Evolutionary conservation across 164 flowering plant species (phyloP).

Genomic region (Aristolochia fimbriata): DNA sequence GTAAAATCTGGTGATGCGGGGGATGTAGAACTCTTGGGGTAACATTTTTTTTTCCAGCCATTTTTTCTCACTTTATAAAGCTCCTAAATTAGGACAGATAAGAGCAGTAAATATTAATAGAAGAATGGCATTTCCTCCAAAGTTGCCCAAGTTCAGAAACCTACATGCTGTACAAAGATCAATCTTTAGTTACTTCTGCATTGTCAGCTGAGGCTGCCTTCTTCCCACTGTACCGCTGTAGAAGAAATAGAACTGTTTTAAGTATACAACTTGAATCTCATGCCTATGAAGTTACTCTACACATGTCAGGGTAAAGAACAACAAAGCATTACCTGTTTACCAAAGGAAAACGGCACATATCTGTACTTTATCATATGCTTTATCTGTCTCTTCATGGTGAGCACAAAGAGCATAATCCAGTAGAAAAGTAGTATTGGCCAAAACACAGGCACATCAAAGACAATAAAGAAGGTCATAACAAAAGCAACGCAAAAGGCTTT

Average conservation of each 20-base stretch:
- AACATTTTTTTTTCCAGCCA: too few relatives aligned
- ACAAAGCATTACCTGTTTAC: constrained; percentile 52
- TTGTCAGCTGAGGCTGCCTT: constrained; percentile 15
- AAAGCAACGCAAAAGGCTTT: constrained; percentile 77
- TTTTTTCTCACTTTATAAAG: too few relatives aligned
- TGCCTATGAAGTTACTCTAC: neutral
- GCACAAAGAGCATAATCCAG: constrained; percentile 59
- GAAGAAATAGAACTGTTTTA: neutral
- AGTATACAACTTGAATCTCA: neutral
- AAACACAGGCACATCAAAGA: constrained; percentile 80
- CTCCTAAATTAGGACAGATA: too few relatives aligned
- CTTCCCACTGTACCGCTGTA: constrained; percentile 26
- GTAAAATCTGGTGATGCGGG: too few relatives aligned
- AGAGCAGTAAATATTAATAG: too few relatives aligned
- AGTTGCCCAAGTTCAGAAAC: too few relatives aligned
- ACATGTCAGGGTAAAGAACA: neutral
- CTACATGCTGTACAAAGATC: constrained; percentile 1
- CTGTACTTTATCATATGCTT: constrained; percentile 78
- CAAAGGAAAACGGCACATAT: constrained; percentile 73
- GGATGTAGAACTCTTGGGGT: too few relatives aligned
- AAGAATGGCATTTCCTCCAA: too few relatives aligned
- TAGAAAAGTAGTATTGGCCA: constrained; percentile 90
- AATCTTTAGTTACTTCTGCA: constrained; percentile 8
- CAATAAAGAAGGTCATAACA: constrained; percentile 63
- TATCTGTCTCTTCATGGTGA: constrained; percentile 79